Conservation (phyloP, 345 rosid genomes). For the Dovyalis caffra region DNA sequence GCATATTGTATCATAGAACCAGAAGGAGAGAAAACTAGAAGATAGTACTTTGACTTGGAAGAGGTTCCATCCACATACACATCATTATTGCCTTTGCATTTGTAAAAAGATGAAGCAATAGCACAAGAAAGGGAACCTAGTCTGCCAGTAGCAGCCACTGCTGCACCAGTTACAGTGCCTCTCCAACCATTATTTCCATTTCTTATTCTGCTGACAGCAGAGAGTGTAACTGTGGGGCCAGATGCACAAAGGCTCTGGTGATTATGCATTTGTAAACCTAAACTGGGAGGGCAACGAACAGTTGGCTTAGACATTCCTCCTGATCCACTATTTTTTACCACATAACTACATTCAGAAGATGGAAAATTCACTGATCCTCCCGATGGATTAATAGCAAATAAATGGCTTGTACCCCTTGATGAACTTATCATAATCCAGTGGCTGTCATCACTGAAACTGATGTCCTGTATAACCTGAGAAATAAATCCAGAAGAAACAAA, state of each 20-base stretch:
- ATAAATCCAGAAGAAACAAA: conserved; percentile 10
- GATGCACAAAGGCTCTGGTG: conserved; percentile 39
- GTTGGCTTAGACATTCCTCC: conserved; percentile 35
- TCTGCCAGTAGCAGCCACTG: conserved; percentile 87
- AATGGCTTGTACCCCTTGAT: conserved; percentile 90
- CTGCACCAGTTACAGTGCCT: conserved; percentile 72
- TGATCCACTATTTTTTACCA: conserved; percentile 29
- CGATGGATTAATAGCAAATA: conserved; percentile 70
- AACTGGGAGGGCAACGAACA: conserved; percentile 39
- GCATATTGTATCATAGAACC: conserved; percentile 82
- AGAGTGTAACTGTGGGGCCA: conserved; percentile 64
- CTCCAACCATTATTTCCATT: conserved; percentile 78
- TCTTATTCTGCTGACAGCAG: conserved; percentile 80
- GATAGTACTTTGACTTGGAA: conserved; percentile 47
- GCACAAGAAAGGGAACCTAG: conserved; percentile 60
- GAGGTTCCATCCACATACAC: conserved; percentile 29
- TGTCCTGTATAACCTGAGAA: conserved; percentile 87
- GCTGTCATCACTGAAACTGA: conserved; percentile 86
- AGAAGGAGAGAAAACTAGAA: conserved; percentile 78
- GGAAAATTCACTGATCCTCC: conserved; percentile 50
- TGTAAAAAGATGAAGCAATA: conserved; percentile 70
- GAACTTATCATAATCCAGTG: conserved; percentile 89
- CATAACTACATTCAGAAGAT: conserved; percentile 29
- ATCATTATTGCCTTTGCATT: conserved; percentile 45
- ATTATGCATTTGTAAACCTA: conserved; percentile 29